Evolutionary conservation across 371 early-diverging fungal genomes (phyloP).

Genomic region (Synchytrium microbalum): DNA sequence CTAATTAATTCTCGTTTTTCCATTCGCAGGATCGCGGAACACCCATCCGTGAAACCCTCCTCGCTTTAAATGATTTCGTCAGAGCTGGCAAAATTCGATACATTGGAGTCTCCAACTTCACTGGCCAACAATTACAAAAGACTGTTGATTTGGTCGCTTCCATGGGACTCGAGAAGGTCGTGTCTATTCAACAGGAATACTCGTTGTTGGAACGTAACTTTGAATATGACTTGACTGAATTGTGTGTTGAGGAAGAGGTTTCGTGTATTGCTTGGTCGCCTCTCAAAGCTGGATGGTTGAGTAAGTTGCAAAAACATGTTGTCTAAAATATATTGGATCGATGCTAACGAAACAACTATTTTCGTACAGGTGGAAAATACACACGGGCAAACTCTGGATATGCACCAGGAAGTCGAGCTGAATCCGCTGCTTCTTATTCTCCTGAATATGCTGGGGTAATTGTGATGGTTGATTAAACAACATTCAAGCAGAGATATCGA

Average conservation of each 20-base stretch:
- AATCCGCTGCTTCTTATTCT: background rate
- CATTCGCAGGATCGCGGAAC: constrained; percentile 13
- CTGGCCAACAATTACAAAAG: constrained; percentile 28
- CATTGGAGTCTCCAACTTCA: constrained; percentile 34
- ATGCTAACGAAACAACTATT: no score
- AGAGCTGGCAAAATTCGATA: constrained; percentile 34
- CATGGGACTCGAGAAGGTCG: constrained; percentile 6
- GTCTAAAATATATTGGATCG: no score
- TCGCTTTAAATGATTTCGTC: constrained; percentile 41
- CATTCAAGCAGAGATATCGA: no score
- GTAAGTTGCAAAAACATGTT: no score
- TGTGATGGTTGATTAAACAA: no score
- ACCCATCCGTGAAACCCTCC: constrained; percentile 34
- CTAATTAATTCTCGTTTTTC: no score
- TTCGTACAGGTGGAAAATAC: background rate
- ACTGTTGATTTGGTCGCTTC: constrained; percentile 1
- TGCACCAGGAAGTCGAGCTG: background rate
- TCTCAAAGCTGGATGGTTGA: background rate
- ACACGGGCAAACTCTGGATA: background rate
- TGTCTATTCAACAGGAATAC: constrained; percentile 17
- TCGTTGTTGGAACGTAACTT: constrained; percentile 30
- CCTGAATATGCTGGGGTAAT: background rate
- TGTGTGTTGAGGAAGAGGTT: constrained; percentile 23
- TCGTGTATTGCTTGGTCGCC: background rate
- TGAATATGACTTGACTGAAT: constrained; percentile 34